These are phyloP conservation scores for Leccinellum rugosiceps DNA, from an alignment of 768 basidiomycete genomes.

Conservation along the genomic window DNA sequence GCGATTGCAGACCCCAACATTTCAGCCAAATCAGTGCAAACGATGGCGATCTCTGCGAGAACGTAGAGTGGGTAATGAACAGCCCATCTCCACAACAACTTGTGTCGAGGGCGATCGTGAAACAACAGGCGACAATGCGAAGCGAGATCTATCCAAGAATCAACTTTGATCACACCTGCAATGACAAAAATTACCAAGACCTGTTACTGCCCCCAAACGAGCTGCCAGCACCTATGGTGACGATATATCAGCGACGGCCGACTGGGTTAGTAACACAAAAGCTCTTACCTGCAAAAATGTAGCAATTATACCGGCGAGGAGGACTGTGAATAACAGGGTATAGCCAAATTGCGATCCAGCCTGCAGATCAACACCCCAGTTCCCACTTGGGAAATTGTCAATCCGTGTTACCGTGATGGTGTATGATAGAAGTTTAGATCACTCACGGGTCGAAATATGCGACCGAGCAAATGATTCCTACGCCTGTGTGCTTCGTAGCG, in stretches of 20 bases:
- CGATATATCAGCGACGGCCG: slow-evolving; percentile 1
- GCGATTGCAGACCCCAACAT: slow-evolving; percentile 81
- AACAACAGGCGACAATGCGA: slow-evolving; percentile 63
- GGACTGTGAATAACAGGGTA: slow-evolving; percentile 78
- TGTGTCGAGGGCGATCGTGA: slow-evolving; percentile 61
- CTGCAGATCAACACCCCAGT: slow-evolving; percentile 89
- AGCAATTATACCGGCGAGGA: slow-evolving; percentile 79
- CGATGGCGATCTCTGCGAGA: slow-evolving; percentile 67
- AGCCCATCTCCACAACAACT: slow-evolving; percentile 52
- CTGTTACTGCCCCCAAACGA: slow-evolving; percentile 79
- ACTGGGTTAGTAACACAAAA: not conserved
- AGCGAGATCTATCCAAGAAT: slow-evolving; percentile 47
- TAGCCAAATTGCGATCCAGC: slow-evolving; percentile 87
- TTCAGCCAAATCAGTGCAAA: slow-evolving; percentile 79
- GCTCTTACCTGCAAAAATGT: slow-evolving; percentile 67
- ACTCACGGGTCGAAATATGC: slow-evolving; percentile 87
- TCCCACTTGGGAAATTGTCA: slow-evolving; percentile 48
- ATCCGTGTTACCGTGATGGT: not conserved
- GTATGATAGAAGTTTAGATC: not conserved
- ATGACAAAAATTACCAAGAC: slow-evolving; percentile 51
- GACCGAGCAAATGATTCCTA: slow-evolving; percentile 84
- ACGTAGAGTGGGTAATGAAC: slow-evolving; percentile 64
- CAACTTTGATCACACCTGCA: not conserved
- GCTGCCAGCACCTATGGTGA: slow-evolving; percentile 63
- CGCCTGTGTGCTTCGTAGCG: slow-evolving; percentile 64